Evolutionary conservation across 2,329 filamentous ascomycete genomes (phyloP).

Genomic region (Lecanicillium sp.): DNA sequence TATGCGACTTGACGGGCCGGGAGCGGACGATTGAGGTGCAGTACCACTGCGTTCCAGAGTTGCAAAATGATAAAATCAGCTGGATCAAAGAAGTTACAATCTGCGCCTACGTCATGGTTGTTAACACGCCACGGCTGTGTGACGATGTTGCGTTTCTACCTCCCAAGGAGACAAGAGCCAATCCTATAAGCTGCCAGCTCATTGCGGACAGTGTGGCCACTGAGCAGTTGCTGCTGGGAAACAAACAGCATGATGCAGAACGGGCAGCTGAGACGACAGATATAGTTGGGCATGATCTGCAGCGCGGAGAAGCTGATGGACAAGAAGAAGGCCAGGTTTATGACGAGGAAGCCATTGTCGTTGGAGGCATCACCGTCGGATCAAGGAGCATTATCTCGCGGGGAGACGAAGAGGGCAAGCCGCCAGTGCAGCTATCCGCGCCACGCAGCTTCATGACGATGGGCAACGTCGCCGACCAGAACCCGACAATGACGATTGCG

Average conservation of each 20-base stretch:
- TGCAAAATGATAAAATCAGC: conserved; percentile 66
- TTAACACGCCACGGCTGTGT: conserved; percentile 83
- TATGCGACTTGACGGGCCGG: conserved; percentile 77
- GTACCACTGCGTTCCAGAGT: conserved; percentile 68
- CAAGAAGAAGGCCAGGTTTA: conserved; percentile 13
- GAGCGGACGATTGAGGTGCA: conserved; percentile 79
- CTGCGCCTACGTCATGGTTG: conserved; percentile 87
- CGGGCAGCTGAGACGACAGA: conserved; percentile 22
- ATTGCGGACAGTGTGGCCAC: conserved; percentile 46
- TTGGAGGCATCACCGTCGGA: conserved; percentile 47
- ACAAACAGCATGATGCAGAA: conserved; percentile 18
- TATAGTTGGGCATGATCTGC: conserved; percentile 1
- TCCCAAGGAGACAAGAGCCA: conserved; percentile 66
- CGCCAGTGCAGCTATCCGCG: conserved; percentile 34
- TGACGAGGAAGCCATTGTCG: conserved; percentile 31
- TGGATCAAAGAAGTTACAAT: conserved; percentile 92
- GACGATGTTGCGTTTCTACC: conserved; percentile 80
- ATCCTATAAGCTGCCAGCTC: conserved; percentile 67
- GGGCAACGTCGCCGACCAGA: conserved; percentile 14
- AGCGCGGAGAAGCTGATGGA: conserved; percentile 9
- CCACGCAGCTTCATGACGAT: conserved; percentile 31
- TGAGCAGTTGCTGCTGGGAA: conserved; percentile 30
- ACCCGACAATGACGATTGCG: conserved; percentile 36
- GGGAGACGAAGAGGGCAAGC: conserved; percentile 38
- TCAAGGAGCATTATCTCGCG: conserved; percentile 39